phyloP scores from a whole-genome alignment of 352 stramenopile species.

The Pythium graminicola region DNA sequence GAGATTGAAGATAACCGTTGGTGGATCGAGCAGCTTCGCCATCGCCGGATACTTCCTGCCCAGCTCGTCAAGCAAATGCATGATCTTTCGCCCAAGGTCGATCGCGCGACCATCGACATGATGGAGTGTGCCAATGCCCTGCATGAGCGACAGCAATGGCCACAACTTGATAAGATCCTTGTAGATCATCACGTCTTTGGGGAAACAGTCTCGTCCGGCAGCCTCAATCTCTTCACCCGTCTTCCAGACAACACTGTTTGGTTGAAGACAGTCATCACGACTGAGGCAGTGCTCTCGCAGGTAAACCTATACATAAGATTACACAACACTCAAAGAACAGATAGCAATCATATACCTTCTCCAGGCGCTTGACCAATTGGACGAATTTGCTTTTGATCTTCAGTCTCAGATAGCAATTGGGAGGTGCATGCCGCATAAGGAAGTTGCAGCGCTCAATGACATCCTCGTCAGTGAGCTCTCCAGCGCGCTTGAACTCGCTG shows the following conservation, averaged over 20 bases:
- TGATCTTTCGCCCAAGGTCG: conserved; percentile 26
- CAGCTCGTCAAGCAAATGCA: conserved; percentile 25
- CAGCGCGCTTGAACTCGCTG: conserved; percentile 25
- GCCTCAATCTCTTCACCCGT: conserved; percentile 27
- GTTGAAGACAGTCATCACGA: conserved; percentile 30
- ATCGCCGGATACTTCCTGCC: conserved; percentile 23
- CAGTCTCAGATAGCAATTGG: conserved; percentile 19
- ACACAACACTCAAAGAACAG: conserved; percentile 12
- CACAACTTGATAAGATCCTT: conserved; percentile 30
- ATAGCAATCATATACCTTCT: conserved; percentile 20
- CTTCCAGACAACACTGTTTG: conserved; percentile 27
- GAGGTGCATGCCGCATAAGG: conserved; percentile 25
- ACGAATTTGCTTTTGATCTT: conserved; percentile 28
- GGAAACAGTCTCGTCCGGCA: conserved; percentile 25
- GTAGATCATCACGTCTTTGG: conserved; percentile 25
- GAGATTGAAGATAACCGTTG: conserved; percentile 29
- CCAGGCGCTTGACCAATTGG: conserved; percentile 26
- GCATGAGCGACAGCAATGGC: conserved; percentile 27
- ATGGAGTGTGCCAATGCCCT: conserved; percentile 29
- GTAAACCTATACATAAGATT: conserved; percentile 24
- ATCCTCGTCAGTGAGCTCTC: conserved; percentile 22
- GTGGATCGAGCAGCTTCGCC: conserved; percentile 29
- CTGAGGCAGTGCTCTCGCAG: conserved; percentile 25
- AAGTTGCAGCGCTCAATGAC: conserved; percentile 29
- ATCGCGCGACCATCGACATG: conserved; percentile 27